phyloP scores from a whole-genome alignment of 164 flowering plant genomes.

The Buxus sempervirens region DNA sequence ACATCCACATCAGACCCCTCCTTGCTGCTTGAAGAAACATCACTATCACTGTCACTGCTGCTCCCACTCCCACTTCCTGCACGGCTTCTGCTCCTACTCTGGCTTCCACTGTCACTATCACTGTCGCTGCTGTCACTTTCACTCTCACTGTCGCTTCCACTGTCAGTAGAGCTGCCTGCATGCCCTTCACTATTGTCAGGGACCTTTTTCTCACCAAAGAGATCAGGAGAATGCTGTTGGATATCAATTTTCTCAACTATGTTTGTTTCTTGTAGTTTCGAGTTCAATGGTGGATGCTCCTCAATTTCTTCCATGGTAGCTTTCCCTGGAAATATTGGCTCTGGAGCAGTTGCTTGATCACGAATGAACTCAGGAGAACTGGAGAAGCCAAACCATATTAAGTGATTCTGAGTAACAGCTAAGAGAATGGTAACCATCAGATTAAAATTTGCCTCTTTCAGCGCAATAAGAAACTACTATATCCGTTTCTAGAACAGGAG shows the following conservation, averaged over 20 bases:
- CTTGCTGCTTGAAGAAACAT: constrained; percentile 81
- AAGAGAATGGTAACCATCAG: background rate
- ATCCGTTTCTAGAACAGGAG: too few relatives aligned
- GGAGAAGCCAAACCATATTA: constrained; percentile 14
- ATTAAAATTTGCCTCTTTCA: too few relatives aligned
- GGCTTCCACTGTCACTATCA: constrained; percentile 60
- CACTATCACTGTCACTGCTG: constrained; percentile 91
- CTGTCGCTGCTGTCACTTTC: constrained; percentile 71
- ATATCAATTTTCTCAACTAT: constrained; percentile 33
- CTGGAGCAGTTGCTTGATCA: constrained; percentile 35
- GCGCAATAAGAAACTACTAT: too few relatives aligned
- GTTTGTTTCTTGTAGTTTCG: constrained; percentile 34
- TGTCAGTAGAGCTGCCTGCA: constrained; percentile 66
- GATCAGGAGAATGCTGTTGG: constrained; percentile 42
- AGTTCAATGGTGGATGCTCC: constrained; percentile 30
- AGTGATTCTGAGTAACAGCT: background rate
- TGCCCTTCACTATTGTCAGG: constrained; percentile 53
- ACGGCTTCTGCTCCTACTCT: constrained; percentile 51
- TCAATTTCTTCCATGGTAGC: constrained; percentile 24
- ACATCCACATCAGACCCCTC: constrained; percentile 94
- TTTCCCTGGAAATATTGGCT: constrained; percentile 28
- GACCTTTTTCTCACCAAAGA: constrained; percentile 43
- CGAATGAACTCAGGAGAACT: constrained; percentile 62
- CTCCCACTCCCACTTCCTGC: constrained; percentile 68
- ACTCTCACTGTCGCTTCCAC: constrained; percentile 73